Base-by-base conservation (phyloP, 306 rosid species). In the Cucumis melo region DNA sequence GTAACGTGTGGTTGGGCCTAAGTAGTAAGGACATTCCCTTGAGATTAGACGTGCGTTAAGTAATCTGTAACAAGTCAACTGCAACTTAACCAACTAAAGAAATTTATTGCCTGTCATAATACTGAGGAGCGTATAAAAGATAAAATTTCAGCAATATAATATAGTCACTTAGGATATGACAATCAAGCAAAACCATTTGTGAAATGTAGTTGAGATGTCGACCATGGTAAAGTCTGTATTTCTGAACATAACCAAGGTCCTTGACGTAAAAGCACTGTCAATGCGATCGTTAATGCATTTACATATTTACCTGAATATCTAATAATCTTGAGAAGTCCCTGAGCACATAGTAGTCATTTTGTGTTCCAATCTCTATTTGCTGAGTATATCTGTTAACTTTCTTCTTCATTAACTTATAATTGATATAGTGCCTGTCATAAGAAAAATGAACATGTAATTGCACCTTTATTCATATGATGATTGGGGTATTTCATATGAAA, bases 321-420 rank as follows among this genome's bases (percentile, higher is more conserved):
- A 92, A 87, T 65, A 92, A 56, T 83, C 77, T 68, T 50, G 94
- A 90, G 83, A 92, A 92, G 86, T 92, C 98, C 75, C 85, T 78
- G 48, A 92, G 90, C 81, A 92, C 88, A 73, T 73, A 63, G 62
- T 84, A 86, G 55, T 39, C 90, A 78, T 87, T 81, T 74, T 92
- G 89, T 59, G 86, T 82, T 78, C 91, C 89, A 34, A 85, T 81
- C 82, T 89, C 89, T 27, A 90, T 77, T 77, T 80, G 91, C 73
- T 90, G 91, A 20, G 55, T 20, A 38, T 92, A 92, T 74, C 90
- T 82, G 75, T 89, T 86, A 19, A 92, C 89, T 78, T 89, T 87
- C 88, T 87, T 92, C 87, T 92, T 92, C 96, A 92, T 87, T 50
- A 90, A 63, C 84, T 92, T 92, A 63, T 92, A 90, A 84, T 90